These are phyloP conservation scores for Colletotrichum abscissum DNA, from an alignment of 2,329 filamentous ascomycete species.

Conservation along the genomic window DNA sequence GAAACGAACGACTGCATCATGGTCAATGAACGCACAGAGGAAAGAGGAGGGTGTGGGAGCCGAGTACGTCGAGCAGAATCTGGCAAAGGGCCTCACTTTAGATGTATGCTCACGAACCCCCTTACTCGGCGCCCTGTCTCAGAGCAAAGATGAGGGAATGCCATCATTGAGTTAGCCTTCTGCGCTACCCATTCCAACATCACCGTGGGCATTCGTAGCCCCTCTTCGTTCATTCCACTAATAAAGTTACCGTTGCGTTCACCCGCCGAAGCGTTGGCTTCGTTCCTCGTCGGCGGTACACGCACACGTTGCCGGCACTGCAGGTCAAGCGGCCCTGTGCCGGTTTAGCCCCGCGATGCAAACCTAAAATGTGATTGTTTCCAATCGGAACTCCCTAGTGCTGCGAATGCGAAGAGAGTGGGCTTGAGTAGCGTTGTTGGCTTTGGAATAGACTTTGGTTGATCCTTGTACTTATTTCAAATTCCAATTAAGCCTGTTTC, in stretches of 20 bases:
- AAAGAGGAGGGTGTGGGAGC: neutral
- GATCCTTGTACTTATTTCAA: slow-evolving; percentile 2
- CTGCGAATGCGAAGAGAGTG: neutral
- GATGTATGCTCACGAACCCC: neutral
- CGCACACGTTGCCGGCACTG: neutral
- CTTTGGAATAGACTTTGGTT: slow-evolving; percentile 1
- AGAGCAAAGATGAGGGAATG: neutral
- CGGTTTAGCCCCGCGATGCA: neutral
- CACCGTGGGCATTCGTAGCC: neutral
- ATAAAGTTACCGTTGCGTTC: slow-evolving; percentile 2
- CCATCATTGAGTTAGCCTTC: neutral
- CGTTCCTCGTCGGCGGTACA: neutral
- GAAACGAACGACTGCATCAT: slow-evolving; percentile 21
- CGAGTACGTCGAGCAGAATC: no score
- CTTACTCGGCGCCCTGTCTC: neutral
- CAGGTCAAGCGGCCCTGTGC: neutral
- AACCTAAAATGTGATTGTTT: neutral
- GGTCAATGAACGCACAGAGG: neutral
- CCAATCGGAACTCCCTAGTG: neutral
- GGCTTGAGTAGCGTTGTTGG: neutral
- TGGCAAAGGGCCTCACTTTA: neutral
- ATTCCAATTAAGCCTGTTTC: neutral
- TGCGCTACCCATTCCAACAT: neutral
- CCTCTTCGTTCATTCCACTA: neutral
- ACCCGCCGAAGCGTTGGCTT: neutral